Evolutionary conservation across 1,284 basidiomycete species (phyloP).

Genomic region (Ceratobasidium papillatum): DNA sequence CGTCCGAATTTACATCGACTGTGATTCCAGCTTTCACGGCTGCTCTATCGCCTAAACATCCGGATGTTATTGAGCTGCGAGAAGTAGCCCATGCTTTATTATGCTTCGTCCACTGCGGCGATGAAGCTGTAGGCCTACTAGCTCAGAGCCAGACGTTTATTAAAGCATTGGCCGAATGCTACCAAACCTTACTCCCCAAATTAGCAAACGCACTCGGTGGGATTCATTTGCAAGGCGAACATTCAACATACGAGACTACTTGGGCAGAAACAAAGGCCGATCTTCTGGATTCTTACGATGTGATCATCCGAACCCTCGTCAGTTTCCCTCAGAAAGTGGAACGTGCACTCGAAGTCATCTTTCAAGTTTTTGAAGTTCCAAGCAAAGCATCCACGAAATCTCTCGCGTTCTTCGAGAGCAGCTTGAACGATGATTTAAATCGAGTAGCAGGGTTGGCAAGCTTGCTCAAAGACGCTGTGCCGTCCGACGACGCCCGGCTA

Average conservation of each 20-base stretch:
- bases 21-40: conserved; percentile 24
- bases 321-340: conserved; percentile 12
- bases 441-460: conserved; percentile 3
- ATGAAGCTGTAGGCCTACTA: neutral
- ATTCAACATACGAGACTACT: conserved; percentile 16
- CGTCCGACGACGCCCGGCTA: conserved; percentile 11
- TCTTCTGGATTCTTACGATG: conserved; percentile 38
- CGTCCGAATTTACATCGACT: conserved; percentile 9
- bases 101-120: conserved; percentile 19
- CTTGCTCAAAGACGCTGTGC: conserved; percentile 6
- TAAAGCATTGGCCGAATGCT: conserved; percentile 34
- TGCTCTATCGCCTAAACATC: conserved; percentile 31
- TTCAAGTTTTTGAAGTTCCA: conserved; percentile 28
- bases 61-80: conserved; percentile 30
- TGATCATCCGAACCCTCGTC: conserved; percentile 21
- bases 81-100: conserved; percentile 33
- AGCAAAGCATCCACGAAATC: neutral
- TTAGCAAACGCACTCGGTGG: conserved; percentile 36
- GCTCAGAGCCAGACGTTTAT: conserved; percentile 25
- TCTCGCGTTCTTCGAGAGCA: conserved; percentile 16
- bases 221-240: conserved; percentile 15
- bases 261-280: conserved; percentile 42
- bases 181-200: conserved; percentile 34
- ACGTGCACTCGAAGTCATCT: conserved; percentile 19
- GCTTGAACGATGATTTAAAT: conserved; percentile 35